A percentile compares a stretch with the other conserved stretches of the same genome.
Evolutionary conservation across 1,284 basidiomycete genomes (phyloP).

Genomic region (Sutorius eximius): DNA sequence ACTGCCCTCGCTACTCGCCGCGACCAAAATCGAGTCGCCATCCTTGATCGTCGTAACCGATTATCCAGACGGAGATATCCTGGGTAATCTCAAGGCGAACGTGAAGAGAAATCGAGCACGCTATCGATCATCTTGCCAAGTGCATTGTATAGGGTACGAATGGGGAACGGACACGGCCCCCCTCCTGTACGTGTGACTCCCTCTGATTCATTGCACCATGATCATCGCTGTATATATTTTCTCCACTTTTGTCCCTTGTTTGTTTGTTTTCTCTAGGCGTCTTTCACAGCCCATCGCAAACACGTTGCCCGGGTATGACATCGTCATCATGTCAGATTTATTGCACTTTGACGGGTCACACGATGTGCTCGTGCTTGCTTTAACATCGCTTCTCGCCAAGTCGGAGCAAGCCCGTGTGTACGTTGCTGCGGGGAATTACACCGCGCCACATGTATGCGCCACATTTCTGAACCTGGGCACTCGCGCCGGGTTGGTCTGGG

Average conservation of each 20-base stretch:
- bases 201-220: slow-evolving; percentile 2
- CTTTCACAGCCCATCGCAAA: slow-evolving; percentile 11
- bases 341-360: slow-evolving; percentile 67
- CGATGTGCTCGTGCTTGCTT: slow-evolving; percentile 52
- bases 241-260: background rate
- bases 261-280: slow-evolving; percentile 9
- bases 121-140: slow-evolving; percentile 40
- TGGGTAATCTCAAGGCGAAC: slow-evolving; percentile 55
- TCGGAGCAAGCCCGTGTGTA: slow-evolving; percentile 47
- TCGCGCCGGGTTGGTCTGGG: slow-evolving; percentile 46
- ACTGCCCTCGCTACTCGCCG: slow-evolving; percentile 60
- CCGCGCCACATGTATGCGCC: slow-evolving; percentile 51
- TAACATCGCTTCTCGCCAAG: slow-evolving; percentile 48
- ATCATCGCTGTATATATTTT: background rate
- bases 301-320: slow-evolving; percentile 47
- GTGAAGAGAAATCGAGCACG: slow-evolving; percentile 46
- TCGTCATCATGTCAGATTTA: slow-evolving; percentile 67
- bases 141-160: slow-evolving; percentile 54
- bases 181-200: slow-evolving; percentile 47
- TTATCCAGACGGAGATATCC: slow-evolving; percentile 62
- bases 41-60: slow-evolving; percentile 60
- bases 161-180: slow-evolving; percentile 55
- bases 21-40: slow-evolving; percentile 46
- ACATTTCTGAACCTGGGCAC: slow-evolving; percentile 49
- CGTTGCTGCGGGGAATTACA: slow-evolving; percentile 66